Conservation (phyloP, 768 basidiomycete genomes). For the Kwoniella dendrophila region DNA sequence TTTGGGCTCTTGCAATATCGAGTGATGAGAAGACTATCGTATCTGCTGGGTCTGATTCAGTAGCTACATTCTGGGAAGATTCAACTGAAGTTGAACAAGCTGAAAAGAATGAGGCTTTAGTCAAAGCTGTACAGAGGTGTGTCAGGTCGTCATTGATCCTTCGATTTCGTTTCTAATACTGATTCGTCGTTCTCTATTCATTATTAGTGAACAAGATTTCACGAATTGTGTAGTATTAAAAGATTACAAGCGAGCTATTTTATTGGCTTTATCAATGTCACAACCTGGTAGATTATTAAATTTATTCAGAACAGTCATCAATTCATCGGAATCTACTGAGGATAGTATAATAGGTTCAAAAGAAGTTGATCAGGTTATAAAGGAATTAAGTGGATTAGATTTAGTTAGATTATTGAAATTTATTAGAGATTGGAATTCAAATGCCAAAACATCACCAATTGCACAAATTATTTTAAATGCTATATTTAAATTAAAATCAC, state of each 20-base stretch:
- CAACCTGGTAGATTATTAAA: conserved; percentile 82
- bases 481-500: conserved; percentile 72
- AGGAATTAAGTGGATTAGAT: conserved; percentile 70
- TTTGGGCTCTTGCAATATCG: conserved; percentile 92
- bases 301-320: conserved; percentile 71
- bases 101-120: conserved; percentile 72
- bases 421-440: conserved; percentile 92
- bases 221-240: conserved; percentile 81
- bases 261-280: conserved; percentile 86
- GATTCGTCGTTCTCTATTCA: conserved; percentile 10
- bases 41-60: conserved; percentile 93
- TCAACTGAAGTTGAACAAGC: conserved; percentile 80
- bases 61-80: conserved; percentile 95
- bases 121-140: conserved; percentile 77
- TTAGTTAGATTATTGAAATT: conserved; percentile 79
- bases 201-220: conserved; percentile 87
- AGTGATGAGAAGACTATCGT: conserved; percentile 80
- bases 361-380: conserved; percentile 80
- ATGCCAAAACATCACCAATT: conserved; percentile 77
- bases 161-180: neutral
- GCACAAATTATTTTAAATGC: conserved; percentile 84
- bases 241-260: conserved; percentile 87
- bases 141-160: conserved; percentile 50
- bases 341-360: conserved; percentile 65
- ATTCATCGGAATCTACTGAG: conserved; percentile 37